Evolutionary conservation across 495 filamentous ascomycete species (phyloP).

Genomic region (Neurospora sp.): DNA sequence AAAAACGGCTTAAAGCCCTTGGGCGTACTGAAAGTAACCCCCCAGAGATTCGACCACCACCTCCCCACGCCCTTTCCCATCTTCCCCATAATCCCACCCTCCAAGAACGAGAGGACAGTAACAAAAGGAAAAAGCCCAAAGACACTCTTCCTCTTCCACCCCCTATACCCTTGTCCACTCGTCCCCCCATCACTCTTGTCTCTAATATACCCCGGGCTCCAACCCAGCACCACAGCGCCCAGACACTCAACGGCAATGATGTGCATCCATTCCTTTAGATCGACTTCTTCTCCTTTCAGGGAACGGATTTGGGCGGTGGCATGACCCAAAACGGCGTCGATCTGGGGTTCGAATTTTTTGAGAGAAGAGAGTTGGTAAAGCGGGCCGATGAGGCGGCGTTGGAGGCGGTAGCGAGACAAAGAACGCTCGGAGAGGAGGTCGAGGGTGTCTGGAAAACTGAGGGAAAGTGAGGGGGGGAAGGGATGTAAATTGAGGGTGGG

Average conservation of each 20-base stretch:
- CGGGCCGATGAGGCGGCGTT: slow-evolving; percentile 29
- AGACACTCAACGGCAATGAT: slow-evolving; percentile 32
- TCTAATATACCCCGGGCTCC: slow-evolving; percentile 27
- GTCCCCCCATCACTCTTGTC: slow-evolving; percentile 25
- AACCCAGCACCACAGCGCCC: slow-evolving; percentile 28
- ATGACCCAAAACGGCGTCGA: no score
- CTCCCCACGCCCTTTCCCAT: background rate
- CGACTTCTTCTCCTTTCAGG: slow-evolving; percentile 20
- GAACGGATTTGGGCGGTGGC: slow-evolving; percentile 12
- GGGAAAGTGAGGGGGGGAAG: background rate
- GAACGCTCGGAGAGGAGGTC: slow-evolving; percentile 30
- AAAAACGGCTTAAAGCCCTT: slow-evolving; percentile 28
- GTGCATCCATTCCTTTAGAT: slow-evolving; percentile 34
- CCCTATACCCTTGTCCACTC: slow-evolving; percentile 21
- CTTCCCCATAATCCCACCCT: no score
- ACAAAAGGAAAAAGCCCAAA: slow-evolving; percentile 32
- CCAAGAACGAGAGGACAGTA: no score
- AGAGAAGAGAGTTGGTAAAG: slow-evolving; percentile 26
- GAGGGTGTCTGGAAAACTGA: slow-evolving; percentile 11
- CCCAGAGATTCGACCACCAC: slow-evolving; percentile 17
- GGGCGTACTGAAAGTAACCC: slow-evolving; percentile 19
- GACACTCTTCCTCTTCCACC: slow-evolving; percentile 27
- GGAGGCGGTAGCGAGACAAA: slow-evolving; percentile 27
- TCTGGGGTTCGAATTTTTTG: slow-evolving; percentile 21
- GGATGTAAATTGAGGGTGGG: slow-evolving; percentile 10